These are phyloP conservation scores for Barbarea vulgaris DNA, from an alignment of 345 rosid genomes.

Conservation along the genomic window DNA sequence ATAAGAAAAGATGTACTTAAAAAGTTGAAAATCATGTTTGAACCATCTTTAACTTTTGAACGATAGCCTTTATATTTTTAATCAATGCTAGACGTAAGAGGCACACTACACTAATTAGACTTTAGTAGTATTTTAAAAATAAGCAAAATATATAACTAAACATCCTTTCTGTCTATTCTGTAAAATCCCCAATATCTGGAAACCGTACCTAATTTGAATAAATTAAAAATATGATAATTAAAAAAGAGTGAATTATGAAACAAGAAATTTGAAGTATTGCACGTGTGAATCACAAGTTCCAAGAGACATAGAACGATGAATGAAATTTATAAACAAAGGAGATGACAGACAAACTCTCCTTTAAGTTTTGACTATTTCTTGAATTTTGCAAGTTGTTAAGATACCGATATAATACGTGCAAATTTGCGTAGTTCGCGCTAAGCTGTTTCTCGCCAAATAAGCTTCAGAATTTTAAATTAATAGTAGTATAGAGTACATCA, in stretches of 20 bases:
- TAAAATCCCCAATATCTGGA: constrained; percentile 28
- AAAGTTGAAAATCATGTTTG: constrained; percentile 22
- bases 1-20: not conserved
- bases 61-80: not conserved
- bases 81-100: constrained; percentile 17
- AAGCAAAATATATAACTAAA: not conserved
- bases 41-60: constrained; percentile 16
- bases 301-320: constrained; percentile 6
- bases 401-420: constrained; percentile 10
- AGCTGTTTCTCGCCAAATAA: not conserved
- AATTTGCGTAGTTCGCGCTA: constrained; percentile 18
- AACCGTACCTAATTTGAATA: constrained; percentile 6
- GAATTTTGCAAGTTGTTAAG: not conserved
- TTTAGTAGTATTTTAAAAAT: not conserved
- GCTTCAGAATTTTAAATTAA: not conserved
- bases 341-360: constrained; percentile 31
- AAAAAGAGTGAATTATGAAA: not conserved
- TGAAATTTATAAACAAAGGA: not conserved
- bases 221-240: not conserved
- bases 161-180: not conserved
- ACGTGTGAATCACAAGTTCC: constrained; percentile 32
- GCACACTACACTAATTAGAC: constrained; percentile 13
- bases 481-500: not conserved
- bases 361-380: constrained; percentile 22
- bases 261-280: not conserved